These are phyloP conservation scores for Cutaneotrichosporon arboriforme DNA, from an alignment of 1,284 basidiomycete species.

Conservation along the genomic window DNA sequence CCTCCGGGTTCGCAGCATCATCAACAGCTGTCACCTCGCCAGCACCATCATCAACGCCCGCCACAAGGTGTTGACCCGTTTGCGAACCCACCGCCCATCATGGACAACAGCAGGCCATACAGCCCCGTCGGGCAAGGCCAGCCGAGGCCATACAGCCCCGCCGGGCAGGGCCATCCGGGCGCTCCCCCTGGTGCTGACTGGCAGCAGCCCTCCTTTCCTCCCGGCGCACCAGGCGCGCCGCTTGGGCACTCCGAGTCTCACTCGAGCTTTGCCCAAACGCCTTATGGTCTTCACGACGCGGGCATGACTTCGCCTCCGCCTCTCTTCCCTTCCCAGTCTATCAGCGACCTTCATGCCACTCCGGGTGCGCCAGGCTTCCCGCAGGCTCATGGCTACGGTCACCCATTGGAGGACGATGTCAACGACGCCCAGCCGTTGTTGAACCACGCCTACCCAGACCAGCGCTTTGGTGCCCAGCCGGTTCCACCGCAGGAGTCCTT, in stretches of 20 bases:
- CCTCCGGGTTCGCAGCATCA: conserved; percentile 4
- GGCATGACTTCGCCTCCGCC: conserved; percentile 37
- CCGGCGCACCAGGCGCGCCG: not conserved
- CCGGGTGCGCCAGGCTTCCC: not conserved
- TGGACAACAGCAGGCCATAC: not conserved
- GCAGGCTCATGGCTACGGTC: not conserved
- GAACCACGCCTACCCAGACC: conserved; percentile 27
- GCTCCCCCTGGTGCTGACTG: too few species aligned
- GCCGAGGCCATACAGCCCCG: not conserved
- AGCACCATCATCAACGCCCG: not conserved
- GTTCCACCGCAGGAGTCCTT: not conserved
- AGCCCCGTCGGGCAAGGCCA: not conserved
- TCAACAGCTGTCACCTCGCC: too few species aligned
- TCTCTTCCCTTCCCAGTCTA: conserved; percentile 17
- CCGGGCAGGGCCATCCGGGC: not conserved
- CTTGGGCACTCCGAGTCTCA: not conserved
- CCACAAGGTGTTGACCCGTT: not conserved
- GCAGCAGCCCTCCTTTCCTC: too few species aligned
- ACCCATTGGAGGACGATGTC: conserved; percentile 29
- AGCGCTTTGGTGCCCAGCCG: conserved; percentile 16
- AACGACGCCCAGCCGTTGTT: conserved; percentile 40
- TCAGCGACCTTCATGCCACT: not conserved
- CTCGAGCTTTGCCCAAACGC: not conserved
- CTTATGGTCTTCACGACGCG: conserved; percentile 25
- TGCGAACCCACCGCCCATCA: not conserved